Evolutionary conservation across 352 stramenopile genomes (phyloP), one percentile per base, ranked within the genome.

Genomic region (Plasmopara halstedii): DNA sequence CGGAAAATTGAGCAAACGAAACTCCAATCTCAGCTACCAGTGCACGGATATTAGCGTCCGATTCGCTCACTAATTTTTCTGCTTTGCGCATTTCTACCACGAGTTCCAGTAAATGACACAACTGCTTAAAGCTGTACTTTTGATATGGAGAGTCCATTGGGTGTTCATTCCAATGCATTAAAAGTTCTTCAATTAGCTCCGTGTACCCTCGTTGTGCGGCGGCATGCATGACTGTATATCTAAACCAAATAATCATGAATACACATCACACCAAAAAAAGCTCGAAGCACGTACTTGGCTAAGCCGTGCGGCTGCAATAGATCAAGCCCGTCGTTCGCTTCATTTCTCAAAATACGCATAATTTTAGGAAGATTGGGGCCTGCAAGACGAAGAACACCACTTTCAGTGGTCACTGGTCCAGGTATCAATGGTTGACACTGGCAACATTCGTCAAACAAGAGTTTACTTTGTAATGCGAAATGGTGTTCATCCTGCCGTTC

Each of bases 391-490:
- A 83, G 63, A 3, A 86, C 62, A 0, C 79, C 73, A 19, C 73
- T 75, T n/a, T 79, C 62, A 1, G 66, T 85, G 21, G 63, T 62
- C 4, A 51, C 64, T 0, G 74, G 72, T 0, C 79, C 76, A 29
- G 73, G 63, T 3, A 71, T 57, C 4, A 88, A 56, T 9, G 71
- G 73, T 1, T 52, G 65, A 26, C 76, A 87, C 50, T 77, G 73
- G 46, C 76, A 82, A 46, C 79, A 90, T 47, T 90, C 76, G 6
- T 87, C 72, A 42, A 84, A 90, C 2, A 90, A 58, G 18, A 69
- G 68, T 42, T 85, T 88, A 52, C 67, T 81, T 46, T 85, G 76
- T 31, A 61, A 46, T 4, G 50, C 55, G 0, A 85, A 56, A 41
- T 82, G 67, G n/a, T 81, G 50, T 8, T 73, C 62, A 22, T 67